These are phyloP conservation scores for Boletus edulis DNA, from an alignment of 768 basidiomycete species.

Conservation along the genomic window DNA sequence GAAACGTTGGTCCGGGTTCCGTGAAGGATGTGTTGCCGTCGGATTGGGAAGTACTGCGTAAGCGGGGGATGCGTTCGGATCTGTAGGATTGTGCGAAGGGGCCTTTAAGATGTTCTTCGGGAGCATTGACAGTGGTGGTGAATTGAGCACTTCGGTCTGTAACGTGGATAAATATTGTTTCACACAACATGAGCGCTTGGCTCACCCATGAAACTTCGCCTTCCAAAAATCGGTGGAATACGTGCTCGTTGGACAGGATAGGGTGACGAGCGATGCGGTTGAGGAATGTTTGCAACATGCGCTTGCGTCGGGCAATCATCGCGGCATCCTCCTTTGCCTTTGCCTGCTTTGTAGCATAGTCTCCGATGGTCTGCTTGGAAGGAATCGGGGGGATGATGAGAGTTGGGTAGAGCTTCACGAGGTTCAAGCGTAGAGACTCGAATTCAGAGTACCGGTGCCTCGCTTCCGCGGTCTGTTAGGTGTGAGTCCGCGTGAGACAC, in stretches of 20 bases:
- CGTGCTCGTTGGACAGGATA: constrained; percentile 93
- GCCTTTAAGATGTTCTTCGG: constrained; percentile 97
- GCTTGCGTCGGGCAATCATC: constrained; percentile 87
- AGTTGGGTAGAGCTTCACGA: constrained; percentile 90
- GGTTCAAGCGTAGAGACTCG: constrained; percentile 81
- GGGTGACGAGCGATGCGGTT: constrained; percentile 88
- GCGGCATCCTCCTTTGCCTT: constrained; percentile 96
- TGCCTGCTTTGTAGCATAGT: constrained; percentile 95
- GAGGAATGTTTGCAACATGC: constrained; percentile 94
- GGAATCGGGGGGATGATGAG: constrained; percentile 97
- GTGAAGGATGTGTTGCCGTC: constrained; percentile 83
- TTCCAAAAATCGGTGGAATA: constrained; percentile 94
- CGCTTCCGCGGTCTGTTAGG: constrained; percentile 68
- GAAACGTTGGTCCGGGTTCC: constrained; percentile 92
- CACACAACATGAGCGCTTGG: constrained; percentile 1
- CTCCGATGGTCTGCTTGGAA: constrained; percentile 91
- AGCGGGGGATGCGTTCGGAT: constrained; percentile 64
- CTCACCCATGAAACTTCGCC: constrained; percentile 95
- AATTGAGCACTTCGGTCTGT: constrained; percentile 89
- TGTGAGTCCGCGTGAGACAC: constrained; percentile 9
- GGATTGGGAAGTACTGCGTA: constrained; percentile 89
- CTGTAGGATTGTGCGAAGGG: constrained; percentile 92
- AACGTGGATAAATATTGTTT: constrained; percentile 5
- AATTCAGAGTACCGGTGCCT: constrained; percentile 97
- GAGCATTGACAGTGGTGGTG: constrained; percentile 84